Percentiles rank a stretch among this genome's conserved stretches.
phyloP scores from a whole-genome alignment of 1,139 yeast species.

The Nakaseomyces glabratus region DNA sequence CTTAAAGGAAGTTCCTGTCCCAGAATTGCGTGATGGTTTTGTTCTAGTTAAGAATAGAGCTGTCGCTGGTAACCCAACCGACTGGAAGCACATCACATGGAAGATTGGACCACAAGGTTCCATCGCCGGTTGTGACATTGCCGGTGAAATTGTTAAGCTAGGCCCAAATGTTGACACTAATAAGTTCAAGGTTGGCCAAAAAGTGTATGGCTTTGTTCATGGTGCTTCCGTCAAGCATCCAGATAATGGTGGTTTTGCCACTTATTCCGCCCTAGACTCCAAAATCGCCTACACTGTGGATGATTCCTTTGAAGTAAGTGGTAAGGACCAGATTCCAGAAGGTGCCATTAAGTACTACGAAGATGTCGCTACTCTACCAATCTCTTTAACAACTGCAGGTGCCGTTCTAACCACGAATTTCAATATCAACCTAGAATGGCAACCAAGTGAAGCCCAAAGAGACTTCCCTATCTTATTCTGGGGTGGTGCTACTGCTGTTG shows the following conservation, averaged over 20 bases:
- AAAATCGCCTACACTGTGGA: slow-evolving; percentile 31
- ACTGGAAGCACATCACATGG: slow-evolving; percentile 48
- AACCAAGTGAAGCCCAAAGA: slow-evolving; percentile 19
- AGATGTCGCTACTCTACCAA: slow-evolving; percentile 50
- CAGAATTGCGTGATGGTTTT: slow-evolving; percentile 34
- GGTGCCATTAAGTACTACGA: slow-evolving; percentile 42
- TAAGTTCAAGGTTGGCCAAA: slow-evolving; percentile 45
- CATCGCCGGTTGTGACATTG: slow-evolving; percentile 45
- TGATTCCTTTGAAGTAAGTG: slow-evolving; percentile 9
- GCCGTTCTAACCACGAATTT: slow-evolving; percentile 18
- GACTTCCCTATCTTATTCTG: slow-evolving; percentile 36
- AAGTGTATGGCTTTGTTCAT: slow-evolving; percentile 40
- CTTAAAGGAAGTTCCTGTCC: slow-evolving; percentile 29
- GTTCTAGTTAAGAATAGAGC: slow-evolving; percentile 48
- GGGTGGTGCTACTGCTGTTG: slow-evolving; percentile 50
- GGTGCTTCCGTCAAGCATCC: slow-evolving; percentile 34
- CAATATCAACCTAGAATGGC: slow-evolving; percentile 16
- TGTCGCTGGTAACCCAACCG: slow-evolving; percentile 60
- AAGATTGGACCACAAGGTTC: slow-evolving; percentile 37
- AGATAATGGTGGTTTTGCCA: slow-evolving; percentile 48
- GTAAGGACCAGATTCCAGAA: slow-evolving; percentile 24
- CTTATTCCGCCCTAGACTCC: slow-evolving; percentile 40
- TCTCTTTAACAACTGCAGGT: slow-evolving; percentile 41
- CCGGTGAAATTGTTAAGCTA: slow-evolving; percentile 50
- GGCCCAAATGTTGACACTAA: slow-evolving; percentile 40